Base-by-base conservation (phyloP, 257 asterid species). In the Solanum corneliomulleri region DNA sequence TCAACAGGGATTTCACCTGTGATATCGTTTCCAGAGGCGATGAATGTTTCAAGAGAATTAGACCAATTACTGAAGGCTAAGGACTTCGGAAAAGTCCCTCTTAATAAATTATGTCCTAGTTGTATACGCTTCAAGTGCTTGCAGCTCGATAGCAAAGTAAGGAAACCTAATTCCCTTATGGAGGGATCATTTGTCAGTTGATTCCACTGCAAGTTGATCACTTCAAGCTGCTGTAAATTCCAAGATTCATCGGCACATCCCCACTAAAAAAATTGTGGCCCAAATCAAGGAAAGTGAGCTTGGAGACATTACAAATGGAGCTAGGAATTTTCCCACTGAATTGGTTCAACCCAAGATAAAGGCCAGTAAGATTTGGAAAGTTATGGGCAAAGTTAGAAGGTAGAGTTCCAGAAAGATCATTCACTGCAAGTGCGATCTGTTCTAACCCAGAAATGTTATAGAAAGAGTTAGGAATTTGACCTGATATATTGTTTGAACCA, bases 281-380 rank as follows among this genome's bases (percentile, higher is more conserved):
- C 62, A 90, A 47, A 8, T 80, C 52, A 39, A 91, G 60, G 6
- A 1, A 0, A 3, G 1, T 3, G 75, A 91, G 88, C 16, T 74
- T 16, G 6, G 92, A 86, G 9, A 70, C 80, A 69, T 90, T 90
- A 25, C 89, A 84, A 44, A 88, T 81, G 39, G 90, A 88, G 31
- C 62, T 31, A 23, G 92, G 92, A 86, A 91, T 86, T 31, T 69
- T 66, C 29, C 91, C 92, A 10, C 35, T 60, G 52, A 91, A 45
- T 4, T 86, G 3, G 37, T 29, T 88, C 35, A 11, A 11, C 3
- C 20, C 3, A 3, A 91, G 89, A 23, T 0, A 11, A 1, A 90
- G 27, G 0, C 5, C 11, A 25, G 7, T 14, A 35, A 89, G 87
- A 37, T 88, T 87, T 37, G 90, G 92, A 3, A 88, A 33, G 42